Evolutionary conservation across 306 rosid species (phyloP).

Genomic region (Fagus crenata): DNA sequence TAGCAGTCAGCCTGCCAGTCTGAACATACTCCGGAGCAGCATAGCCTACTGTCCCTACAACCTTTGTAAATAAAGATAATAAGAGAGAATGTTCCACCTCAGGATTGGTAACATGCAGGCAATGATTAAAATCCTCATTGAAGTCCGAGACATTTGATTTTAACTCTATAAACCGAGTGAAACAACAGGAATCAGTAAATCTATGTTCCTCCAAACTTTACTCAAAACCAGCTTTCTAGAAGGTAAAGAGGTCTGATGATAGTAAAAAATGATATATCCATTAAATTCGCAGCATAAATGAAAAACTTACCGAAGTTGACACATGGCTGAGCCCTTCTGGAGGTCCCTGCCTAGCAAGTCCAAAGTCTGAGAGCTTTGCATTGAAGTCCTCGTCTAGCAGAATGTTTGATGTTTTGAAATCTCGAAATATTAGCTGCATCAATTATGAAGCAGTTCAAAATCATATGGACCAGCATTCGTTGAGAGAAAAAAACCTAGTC

Average conservation of each 20-base stretch:
- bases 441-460: conserved; percentile 36
- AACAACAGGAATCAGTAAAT: conserved; percentile 2
- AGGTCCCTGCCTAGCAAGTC: conserved; percentile 99
- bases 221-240: conserved; percentile 3
- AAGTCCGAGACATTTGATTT: conserved; percentile 12
- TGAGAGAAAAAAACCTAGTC: neutral
- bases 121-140: conserved; percentile 6
- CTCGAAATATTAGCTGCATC: conserved; percentile 93
- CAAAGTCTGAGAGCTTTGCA: conserved; percentile 98
- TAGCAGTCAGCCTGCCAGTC: conserved; percentile 83
- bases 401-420: conserved; percentile 86
- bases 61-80: conserved; percentile 46
- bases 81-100: conserved; percentile 24
- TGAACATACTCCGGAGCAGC: conserved; percentile 98
- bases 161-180: conserved; percentile 17
- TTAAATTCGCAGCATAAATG: conserved; percentile 17
- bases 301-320: conserved; percentile 76
- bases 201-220: neutral
- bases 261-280: conserved; percentile 7
- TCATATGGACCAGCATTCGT: neutral
- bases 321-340: conserved; percentile 76
- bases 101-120: conserved; percentile 15
- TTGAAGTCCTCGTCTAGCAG: conserved; percentile 83
- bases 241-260: conserved; percentile 9
- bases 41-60: conserved; percentile 95